phyloP scores from a whole-genome alignment of 2,329 filamentous ascomycete species.

The Phialophora chinensis region DNA sequence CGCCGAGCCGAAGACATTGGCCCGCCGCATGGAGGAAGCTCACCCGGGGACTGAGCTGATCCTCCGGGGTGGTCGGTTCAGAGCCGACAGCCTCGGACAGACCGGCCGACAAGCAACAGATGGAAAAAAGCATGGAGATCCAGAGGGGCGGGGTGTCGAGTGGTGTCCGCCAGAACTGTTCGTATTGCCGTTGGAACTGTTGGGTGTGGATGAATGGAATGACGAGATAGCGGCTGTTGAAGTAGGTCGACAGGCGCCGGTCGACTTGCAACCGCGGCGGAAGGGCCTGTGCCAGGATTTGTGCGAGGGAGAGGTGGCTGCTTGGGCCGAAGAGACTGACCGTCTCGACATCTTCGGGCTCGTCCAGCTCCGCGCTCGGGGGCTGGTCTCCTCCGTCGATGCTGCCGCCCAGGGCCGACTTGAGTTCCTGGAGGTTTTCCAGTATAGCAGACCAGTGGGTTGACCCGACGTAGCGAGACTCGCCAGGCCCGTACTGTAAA shows the following conservation, averaged over 20 bases:
- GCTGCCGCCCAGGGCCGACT: constrained; percentile 26
- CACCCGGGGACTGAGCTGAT: constrained; percentile 53
- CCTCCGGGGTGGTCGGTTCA: constrained; percentile 51
- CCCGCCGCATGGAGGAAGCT: constrained; percentile 44
- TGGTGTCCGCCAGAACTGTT: constrained; percentile 59
- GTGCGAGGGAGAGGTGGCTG: constrained; percentile 27
- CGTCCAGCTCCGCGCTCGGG: constrained; percentile 27
- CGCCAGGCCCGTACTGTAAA: constrained; percentile 24
- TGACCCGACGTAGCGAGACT: constrained; percentile 47
- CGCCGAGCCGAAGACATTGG: constrained; percentile 62
- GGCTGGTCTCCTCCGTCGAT: constrained; percentile 11
- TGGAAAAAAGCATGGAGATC: constrained; percentile 60
- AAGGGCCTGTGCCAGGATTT: constrained; percentile 35
- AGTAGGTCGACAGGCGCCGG: constrained; percentile 37
- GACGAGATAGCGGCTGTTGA: constrained; percentile 36
- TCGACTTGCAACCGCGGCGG: constrained; percentile 35
- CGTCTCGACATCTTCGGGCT: constrained; percentile 28
- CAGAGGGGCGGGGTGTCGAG: constrained; percentile 56
- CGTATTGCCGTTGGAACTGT: constrained; percentile 51
- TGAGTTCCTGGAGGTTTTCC: constrained; percentile 43
- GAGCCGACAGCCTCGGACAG: constrained; percentile 26
- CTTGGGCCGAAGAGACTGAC: constrained; percentile 31
- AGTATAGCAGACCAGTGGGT: constrained; percentile 53
- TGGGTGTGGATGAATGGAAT: constrained; percentile 35
- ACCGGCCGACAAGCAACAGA: constrained; percentile 49